A percentile compares a stretch with the other conserved stretches of the same genome.
phyloP scores from a whole-genome alignment of 192 early-diverging fungal species.

The Coemansia pectinata region DNA sequence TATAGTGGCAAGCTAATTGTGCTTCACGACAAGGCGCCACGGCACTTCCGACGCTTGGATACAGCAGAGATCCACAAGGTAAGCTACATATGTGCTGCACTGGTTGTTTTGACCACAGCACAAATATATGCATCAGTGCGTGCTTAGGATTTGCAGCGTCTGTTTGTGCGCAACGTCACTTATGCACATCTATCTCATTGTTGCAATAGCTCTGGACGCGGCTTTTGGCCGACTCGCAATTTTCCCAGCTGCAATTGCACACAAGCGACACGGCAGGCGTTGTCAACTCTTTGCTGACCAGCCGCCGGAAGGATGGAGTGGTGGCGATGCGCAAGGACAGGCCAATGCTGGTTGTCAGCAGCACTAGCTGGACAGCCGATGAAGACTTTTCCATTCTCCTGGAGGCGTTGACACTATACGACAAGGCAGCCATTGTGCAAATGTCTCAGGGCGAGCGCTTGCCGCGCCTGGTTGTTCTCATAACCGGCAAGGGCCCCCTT shows the following conservation, averaged over 20 bases:
- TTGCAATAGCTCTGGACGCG: conserved; percentile 44
- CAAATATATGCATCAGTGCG: background rate
- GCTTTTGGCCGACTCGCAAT: conserved; percentile 36
- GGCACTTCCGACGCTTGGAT: conserved; percentile 69
- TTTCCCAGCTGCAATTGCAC: conserved; percentile 9
- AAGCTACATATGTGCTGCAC: conserved; percentile 10
- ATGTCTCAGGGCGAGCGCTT: conserved; percentile 15
- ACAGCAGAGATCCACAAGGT: conserved; percentile 67
- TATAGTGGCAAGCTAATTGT: conserved; percentile 67
- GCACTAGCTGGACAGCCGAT: conserved; percentile 94
- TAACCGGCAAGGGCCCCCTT: conserved; percentile 91
- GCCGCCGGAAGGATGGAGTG: conserved; percentile 13
- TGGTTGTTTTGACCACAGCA: background rate
- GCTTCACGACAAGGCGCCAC: conserved; percentile 81
- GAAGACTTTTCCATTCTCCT: conserved; percentile 91
- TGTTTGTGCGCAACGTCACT: background rate
- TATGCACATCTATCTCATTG: background rate
- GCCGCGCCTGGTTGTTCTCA: conserved; percentile 74
- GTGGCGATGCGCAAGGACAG: conserved; percentile 52
- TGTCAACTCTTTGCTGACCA: conserved; percentile 27
- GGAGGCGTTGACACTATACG: conserved; percentile 63
- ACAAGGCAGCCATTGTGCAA: conserved; percentile 19
- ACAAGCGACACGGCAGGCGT: background rate
- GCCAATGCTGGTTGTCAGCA: conserved; percentile 80
- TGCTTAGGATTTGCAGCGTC: background rate